These are phyloP conservation scores for Pleurotus giganteus DNA, from an alignment of 768 basidiomycete species.

Conservation along the genomic window DNA sequence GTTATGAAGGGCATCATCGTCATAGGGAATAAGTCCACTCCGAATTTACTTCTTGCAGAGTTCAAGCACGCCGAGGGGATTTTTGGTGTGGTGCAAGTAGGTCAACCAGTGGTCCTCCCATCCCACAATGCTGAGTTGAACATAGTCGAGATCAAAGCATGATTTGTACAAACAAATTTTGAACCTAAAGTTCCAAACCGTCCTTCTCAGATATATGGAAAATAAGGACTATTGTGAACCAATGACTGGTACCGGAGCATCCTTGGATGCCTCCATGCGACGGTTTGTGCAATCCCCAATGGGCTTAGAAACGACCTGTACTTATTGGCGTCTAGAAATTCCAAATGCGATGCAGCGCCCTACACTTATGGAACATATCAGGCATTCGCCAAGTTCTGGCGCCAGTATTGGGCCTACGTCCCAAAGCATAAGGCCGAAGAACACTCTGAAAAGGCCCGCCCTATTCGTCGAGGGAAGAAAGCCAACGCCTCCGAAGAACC, in stretches of 20 bases:
- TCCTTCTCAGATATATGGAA: conserved; percentile 62
- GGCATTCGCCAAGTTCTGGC: conserved; percentile 53
- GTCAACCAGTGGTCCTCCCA: conserved; percentile 19
- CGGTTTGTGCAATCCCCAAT: conserved; percentile 28
- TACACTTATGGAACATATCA: conserved; percentile 35
- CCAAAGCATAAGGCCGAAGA: neutral
- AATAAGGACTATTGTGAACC: conserved; percentile 74
- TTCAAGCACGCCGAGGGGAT: conserved; percentile 78
- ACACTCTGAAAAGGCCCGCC: neutral
- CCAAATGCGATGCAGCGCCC: conserved; percentile 17
- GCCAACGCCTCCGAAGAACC: conserved; percentile 51
- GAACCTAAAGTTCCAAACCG: conserved; percentile 66
- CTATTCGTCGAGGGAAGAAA: conserved; percentile 9
- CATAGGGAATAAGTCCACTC: conserved; percentile 84
- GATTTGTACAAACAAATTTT: conserved; percentile 85
- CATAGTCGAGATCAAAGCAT: conserved; percentile 72
- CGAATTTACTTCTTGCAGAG: conserved; percentile 76
- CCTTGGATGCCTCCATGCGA: conserved; percentile 55
- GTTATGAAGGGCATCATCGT: conserved; percentile 79
- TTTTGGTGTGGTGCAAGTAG: conserved; percentile 73
- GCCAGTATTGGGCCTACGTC: conserved; percentile 42
- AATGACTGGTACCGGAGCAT: conserved; percentile 65
- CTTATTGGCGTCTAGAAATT: conserved; percentile 22
- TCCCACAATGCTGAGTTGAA: conserved; percentile 10
- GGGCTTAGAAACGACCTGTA: neutral